Evolutionary conservation across 805 yeast genomes (phyloP), one percentile per base, ranked within the genome.

Genomic region (Kuraishia piskuri): DNA sequence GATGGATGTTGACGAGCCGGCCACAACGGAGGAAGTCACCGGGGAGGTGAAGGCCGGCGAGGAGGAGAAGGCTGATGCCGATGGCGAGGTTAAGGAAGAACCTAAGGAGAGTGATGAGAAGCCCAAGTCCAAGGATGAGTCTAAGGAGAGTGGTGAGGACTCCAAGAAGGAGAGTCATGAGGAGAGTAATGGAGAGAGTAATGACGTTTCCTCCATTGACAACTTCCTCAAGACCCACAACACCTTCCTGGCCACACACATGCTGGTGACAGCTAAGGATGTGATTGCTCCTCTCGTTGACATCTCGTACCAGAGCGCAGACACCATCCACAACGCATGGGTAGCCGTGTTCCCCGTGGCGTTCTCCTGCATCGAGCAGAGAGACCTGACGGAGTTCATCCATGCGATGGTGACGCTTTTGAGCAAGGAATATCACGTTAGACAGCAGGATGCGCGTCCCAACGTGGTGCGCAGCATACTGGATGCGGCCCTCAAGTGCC

Each of bases 361-460:
- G 0, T 90, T 86, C 68, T 66, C 76, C 45, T 79, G 90, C 1
- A 79, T 92, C 52, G 86, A 91, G 10, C 77, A 83, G 23, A 83
- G 92, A 52, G 96, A 91, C 55, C 83, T 85, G 59, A 80, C 86
- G 54, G 96, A 90, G 46, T 86, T 94, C 65, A 79, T 90, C n/a
- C 83, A 94, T 53, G 80, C 88, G 17, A 73, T 92, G 59, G 90
- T 90, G 17, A 78, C 86, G 0, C 71, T 94, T 49, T 69, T 94
- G 48, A 86, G 97, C 0, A 90, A 89, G 63, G 98, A 94, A 58
- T 95, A 89, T 63, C 97, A 92, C 62, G 80, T 84, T n/a, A 79
- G 96, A 49, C 99, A 95, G 69, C 82, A 86, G 49, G 94, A 89
- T 56, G 77, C 82, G 50, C 79, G 91, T 51, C 95, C 95, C 0